Conservation (phyloP, 2,329 filamentous ascomycete genomes). For the Cyphellophora europaea region DNA sequence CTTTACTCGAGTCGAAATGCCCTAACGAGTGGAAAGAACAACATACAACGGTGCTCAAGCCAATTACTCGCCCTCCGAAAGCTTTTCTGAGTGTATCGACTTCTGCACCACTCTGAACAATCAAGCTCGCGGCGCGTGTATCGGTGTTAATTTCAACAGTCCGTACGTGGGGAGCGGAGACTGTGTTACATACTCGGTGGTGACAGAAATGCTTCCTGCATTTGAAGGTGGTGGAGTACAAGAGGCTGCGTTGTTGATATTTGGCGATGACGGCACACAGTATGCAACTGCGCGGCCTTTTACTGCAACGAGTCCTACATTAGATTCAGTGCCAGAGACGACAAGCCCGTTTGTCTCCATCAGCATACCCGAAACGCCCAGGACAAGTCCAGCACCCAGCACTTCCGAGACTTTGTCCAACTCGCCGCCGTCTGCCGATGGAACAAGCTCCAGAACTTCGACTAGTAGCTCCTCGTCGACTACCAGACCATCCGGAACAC, state of each 20-base stretch:
- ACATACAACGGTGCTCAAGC: no score
- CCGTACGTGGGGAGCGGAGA: constrained; percentile 5
- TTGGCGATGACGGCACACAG: constrained; percentile 8
- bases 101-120: constrained; percentile 10
- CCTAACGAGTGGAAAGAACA: no score
- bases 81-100: constrained; percentile 9
- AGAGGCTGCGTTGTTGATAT: constrained; percentile 13
- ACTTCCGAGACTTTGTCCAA: no score
- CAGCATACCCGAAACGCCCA: constrained; percentile 2
- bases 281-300: constrained; percentile 10
- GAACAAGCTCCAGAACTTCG: no score
- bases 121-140: constrained; percentile 7
- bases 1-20: no score
- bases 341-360: neutral
- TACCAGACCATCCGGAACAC: no score
- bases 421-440: no score
- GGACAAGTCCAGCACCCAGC: neutral
- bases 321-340: neutral
- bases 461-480: no score
- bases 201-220: constrained; percentile 5
- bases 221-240: constrained; percentile 12
- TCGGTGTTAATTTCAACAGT: constrained; percentile 10
- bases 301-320: neutral
- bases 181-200: constrained; percentile 11
- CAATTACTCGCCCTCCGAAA: no score